A percentile compares a stretch with the other conserved stretches of the same genome.
These are phyloP conservation scores for Onygenales sp. DNA, from an alignment of 2,329 filamentous ascomycete genomes.

Conservation along the genomic window DNA sequence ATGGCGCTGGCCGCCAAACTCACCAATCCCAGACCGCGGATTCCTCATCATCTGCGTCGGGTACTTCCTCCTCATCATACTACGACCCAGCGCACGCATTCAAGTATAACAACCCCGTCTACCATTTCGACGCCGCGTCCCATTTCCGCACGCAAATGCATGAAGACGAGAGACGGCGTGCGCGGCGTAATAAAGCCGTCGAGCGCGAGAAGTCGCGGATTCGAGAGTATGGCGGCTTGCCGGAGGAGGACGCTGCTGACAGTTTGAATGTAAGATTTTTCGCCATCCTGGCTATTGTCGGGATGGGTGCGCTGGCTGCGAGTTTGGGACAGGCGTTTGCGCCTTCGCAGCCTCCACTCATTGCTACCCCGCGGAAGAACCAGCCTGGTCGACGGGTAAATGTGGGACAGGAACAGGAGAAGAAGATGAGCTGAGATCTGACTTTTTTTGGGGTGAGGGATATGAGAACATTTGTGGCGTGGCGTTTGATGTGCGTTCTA, in stretches of 20 bases:
- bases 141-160: constrained; percentile 66
- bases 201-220: constrained; percentile 20
- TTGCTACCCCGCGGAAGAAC: neutral
- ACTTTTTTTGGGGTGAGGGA: no score
- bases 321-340: constrained; percentile 15
- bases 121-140: constrained; percentile 66
- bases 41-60: constrained; percentile 7
- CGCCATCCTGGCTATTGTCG: constrained; percentile 29
- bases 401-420: constrained; percentile 6
- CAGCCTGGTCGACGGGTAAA: neutral
- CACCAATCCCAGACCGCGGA: constrained; percentile 6
- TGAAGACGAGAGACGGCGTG: constrained; percentile 46
- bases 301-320: constrained; percentile 20
- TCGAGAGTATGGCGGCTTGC: constrained; percentile 24
- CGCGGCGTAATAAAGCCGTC: constrained; percentile 30
- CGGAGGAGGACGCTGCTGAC: constrained; percentile 39
- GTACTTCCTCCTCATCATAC: constrained; percentile 1
- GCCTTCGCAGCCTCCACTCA: neutral
- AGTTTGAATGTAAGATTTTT: constrained; percentile 25
- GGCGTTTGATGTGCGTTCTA: no score
- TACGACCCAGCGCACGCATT: constrained; percentile 28
- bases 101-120: constrained; percentile 43
- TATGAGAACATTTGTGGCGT: no score
- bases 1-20: constrained; percentile 40
- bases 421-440: constrained; percentile 3